Base-by-base conservation (phyloP, 352 stramenopile genomes). In the Phytophthora multivora region DNA sequence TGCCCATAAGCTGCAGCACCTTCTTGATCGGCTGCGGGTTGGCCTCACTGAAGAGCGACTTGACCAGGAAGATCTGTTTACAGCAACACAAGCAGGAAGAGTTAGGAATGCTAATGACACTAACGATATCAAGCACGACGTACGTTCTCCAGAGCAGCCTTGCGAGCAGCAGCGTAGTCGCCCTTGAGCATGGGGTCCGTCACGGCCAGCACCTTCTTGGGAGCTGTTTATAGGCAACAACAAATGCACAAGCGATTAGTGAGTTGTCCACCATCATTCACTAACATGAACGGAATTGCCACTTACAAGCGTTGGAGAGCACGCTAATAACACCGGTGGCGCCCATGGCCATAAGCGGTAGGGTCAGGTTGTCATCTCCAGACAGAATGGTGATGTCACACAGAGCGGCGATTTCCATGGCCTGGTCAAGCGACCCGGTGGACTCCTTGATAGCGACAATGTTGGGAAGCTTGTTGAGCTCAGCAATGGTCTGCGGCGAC, bases 381-480 rank as follows among this genome's bases (percentile, higher is more conserved):
- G 88, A 96, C 35, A 97, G 75, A 47, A 97, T 95, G 30, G 90
- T 95, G 60, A 97, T 94, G 75, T 97, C 88, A 62, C 90, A 97
- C 7, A 96, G 70, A 16, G 85, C 80, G 26, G 87, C 88, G 36
- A 97, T 96, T 69, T 96, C 89, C 28, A 87, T 89, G 11, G 90
- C 88, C 69, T 93, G 86, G 62, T 97, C 90, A 19, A 97, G 73
- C 38, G 86, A 96, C 5, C 97, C 97, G 0, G 97, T 99, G 19
- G 97, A 97, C 75, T 99, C 97, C 78, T 99, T 99, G 58, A 99
- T 91, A 41, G 95, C 97, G 31, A 99, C 86, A 69, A 99, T 98
- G 63, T 93, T 91, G n/a, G 95, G 89, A 69, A 99, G 80, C 77
- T 97, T 93, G 35, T 92, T 80, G 11, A 97, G 78, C 51, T 97